These are phyloP conservation scores for Ceratobasidium sp. DNA, from an alignment of 1,284 basidiomycete species.

Conservation along the genomic window DNA sequence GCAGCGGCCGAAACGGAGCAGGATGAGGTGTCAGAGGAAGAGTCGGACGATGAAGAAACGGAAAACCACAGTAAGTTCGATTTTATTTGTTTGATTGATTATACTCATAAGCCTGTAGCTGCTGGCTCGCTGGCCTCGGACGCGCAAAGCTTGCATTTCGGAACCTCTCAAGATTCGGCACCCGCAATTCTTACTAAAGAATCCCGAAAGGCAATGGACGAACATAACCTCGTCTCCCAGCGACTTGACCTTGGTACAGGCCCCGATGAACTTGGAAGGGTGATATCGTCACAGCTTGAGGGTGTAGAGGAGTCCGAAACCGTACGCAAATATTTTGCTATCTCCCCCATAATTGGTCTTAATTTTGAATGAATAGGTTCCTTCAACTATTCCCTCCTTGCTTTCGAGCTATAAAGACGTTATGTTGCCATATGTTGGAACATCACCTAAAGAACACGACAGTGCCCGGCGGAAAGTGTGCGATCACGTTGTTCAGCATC, in stretches of 20 bases:
- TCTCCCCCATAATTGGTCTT: neutral
- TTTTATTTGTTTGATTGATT: neutral
- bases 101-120: neutral
- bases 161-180: constrained; percentile 16
- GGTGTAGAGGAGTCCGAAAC: constrained; percentile 8
- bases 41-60: neutral
- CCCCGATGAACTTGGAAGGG: constrained; percentile 23
- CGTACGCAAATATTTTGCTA: neutral
- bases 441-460: constrained; percentile 39
- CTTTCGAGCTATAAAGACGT: constrained; percentile 30
- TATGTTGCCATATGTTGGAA: constrained; percentile 40
- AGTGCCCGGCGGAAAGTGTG: constrained; percentile 21
- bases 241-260: constrained; percentile 4
- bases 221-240: constrained; percentile 32
- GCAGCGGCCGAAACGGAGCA: constrained; percentile 52
- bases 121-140: constrained; percentile 13
- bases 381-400: constrained; percentile 16
- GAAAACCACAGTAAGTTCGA: constrained; percentile 7
- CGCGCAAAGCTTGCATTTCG: constrained; percentile 40
- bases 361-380: neutral
- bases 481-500: constrained; percentile 30
- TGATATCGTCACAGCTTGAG: constrained; percentile 9
- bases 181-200: constrained; percentile 18
- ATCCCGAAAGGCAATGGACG: constrained; percentile 26
- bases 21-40: constrained; percentile 52